These are phyloP conservation scores for Copromyces sp. DNA, from an alignment of 495 filamentous ascomycete genomes.

Conservation along the genomic window DNA sequence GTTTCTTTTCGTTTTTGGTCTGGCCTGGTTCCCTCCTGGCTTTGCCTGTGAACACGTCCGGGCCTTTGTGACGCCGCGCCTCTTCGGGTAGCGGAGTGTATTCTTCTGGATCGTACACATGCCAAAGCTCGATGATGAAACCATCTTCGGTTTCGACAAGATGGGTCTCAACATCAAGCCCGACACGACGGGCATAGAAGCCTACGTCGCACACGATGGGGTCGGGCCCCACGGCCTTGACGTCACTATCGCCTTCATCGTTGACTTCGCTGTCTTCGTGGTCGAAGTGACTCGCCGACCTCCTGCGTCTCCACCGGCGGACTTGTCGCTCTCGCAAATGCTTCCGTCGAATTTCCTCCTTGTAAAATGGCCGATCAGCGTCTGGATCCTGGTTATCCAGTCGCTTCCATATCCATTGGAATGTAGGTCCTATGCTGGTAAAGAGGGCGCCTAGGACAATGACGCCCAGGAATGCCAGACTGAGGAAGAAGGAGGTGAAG, in stretches of 20 bases:
- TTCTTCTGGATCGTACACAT: slow-evolving; percentile 78
- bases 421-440: slow-evolving; percentile 44
- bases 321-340: slow-evolving; percentile 45
- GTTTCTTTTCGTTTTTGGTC: slow-evolving; percentile 32
- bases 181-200: slow-evolving; percentile 84
- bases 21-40: slow-evolving; percentile 6
- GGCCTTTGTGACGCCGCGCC: slow-evolving; percentile 29
- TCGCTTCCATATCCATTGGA: slow-evolving; percentile 37
- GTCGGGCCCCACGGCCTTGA: slow-evolving; percentile 72
- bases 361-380: slow-evolving; percentile 52
- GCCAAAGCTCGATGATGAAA: slow-evolving; percentile 80
- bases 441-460: slow-evolving; percentile 66
- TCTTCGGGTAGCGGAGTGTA: slow-evolving; percentile 37
- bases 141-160: slow-evolving; percentile 91
- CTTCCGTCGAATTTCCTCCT: slow-evolving; percentile 49
- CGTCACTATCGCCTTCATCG: slow-evolving; percentile 31
- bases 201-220: slow-evolving; percentile 65
- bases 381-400: slow-evolving; percentile 48
- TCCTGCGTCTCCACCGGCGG: slow-evolving; percentile 48
- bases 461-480: slow-evolving; percentile 60
- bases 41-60: slow-evolving; percentile 28
- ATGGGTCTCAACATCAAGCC: slow-evolving; percentile 75
- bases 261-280: slow-evolving; percentile 29
- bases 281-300: slow-evolving; percentile 13
- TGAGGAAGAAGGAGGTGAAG: slow-evolving; percentile 58